Evolutionary conservation across 345 rosid genomes (phyloP), one percentile per base, ranked within the genome.

Genomic region (Capsella bursapastoris): DNA sequence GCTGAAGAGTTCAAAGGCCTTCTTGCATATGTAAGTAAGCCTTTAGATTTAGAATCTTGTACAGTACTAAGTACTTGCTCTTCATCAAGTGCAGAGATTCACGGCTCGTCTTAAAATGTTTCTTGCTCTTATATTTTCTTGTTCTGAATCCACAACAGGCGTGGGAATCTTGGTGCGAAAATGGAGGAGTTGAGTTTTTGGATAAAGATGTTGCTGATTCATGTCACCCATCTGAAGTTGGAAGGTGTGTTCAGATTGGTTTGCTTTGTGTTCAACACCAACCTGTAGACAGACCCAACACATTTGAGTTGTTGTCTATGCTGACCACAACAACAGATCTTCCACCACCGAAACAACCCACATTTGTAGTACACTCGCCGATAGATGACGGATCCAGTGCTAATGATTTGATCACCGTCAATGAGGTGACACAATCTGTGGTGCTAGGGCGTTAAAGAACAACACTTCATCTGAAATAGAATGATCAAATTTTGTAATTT

Each of bases 231-330:
- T 16, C 0, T 0, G 18, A 74, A 60, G 73, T 58, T 68, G 16
- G 5, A 0, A 72, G 77, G 43, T 72, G 77, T 64, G 56, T 64
- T 4, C 70, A 64, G 64, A 73, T 73, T 25, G 49, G 71, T 63
- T 7, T 73, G 37, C 47, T 73, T 0, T 73, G 77, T 44, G 49
- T 64, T 7, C 77, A 73, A 22, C 47, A 64, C 45, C 71, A 53
- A 55, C 47, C 64, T 41, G 28, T 2, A 0, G 70, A 73, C 10
- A 71, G 75, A 71, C 75, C 71, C 2, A 64, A 63, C 35, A 64
- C 63, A 18, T 1, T 53, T 41, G 51, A 52, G 28, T 41, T 60
- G 37, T 1, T 71, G 41, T 60, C 75, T 10, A 72, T 72, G 77
- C 55, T 72, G 2, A 63, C 64, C 16, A 53, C 57, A 32, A 61